Base-by-base conservation (phyloP, 2,329 filamentous ascomycete species). In the Ramularia endophylla region DNA sequence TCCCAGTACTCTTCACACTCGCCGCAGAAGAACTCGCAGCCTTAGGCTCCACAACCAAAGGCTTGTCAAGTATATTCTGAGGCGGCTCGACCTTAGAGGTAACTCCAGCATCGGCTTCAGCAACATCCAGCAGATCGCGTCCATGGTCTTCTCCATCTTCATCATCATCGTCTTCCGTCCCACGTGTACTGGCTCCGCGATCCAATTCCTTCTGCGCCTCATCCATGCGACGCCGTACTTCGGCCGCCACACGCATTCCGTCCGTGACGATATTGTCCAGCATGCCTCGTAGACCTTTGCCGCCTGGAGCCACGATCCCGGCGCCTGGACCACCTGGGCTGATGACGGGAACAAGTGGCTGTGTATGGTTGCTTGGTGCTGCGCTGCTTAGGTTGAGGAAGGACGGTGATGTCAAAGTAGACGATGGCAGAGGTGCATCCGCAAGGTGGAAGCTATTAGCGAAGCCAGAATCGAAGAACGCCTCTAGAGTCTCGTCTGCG, bases 191-290 rank as follows among this genome's bases (percentile, higher is more conserved):
- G 0, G 83, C 84, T 46, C 88, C 89, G 64, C 82, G 84, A 65
- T 95, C 90, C 51, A 95, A 69, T 60, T 97, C 90, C 54, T 81
- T 82, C 65, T 95, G 89, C 3, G 90, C 90, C 61, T 98, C 92
- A 49, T 98, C 90, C 83, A 97, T 95, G 32, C 89, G 77, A 56
- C 89, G 80, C 52, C 85, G 77, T 38, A 98, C 90, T 63, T 98
- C 92, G 1, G 84, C 86, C 0, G 92, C 92, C 44, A 97, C 90
- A 25, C 90, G 83, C 81, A 97, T 95, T 30, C 92, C 92, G 60
- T 98, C 92, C 2, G 85, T 94, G 50, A 97, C 92, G 56, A 98
- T 97, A 56, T 94, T 95, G 68, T 98, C 92, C 28, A 98, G 72
- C 44, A 98, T 92, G 15, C 92, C 92, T 30, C 92, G 78, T 1